These are phyloP conservation scores for Globisporangium mamillatum DNA, from an alignment of 352 stramenopile species.

Conservation along the genomic window DNA sequence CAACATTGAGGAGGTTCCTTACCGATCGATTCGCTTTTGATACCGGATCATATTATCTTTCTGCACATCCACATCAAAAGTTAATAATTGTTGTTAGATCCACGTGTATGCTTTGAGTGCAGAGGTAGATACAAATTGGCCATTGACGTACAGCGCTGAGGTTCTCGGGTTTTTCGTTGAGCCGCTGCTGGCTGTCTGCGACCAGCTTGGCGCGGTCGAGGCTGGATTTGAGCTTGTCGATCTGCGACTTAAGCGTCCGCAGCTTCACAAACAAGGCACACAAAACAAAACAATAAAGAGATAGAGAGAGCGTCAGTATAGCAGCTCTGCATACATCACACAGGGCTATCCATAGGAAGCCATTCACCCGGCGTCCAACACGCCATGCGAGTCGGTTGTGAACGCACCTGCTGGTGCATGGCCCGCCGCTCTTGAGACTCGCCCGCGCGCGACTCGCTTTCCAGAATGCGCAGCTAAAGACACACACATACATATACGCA, in stretches of 20 bases:
- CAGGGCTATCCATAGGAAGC: not conserved
- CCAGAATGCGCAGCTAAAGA: conserved; percentile 63
- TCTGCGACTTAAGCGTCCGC: conserved; percentile 77
- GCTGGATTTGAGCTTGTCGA: conserved; percentile 86
- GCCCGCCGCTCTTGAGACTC: conserved; percentile 75
- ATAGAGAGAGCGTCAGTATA: not conserved
- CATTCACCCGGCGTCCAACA: not conserved
- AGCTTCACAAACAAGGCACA: conserved; percentile 27
- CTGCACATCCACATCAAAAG: conserved; percentile 14
- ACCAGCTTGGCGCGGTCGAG: conserved; percentile 77
- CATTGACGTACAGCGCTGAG: conserved; percentile 29
- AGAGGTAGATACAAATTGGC: no score
- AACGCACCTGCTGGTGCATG: conserved; percentile 73
- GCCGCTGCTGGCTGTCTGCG: conserved; percentile 63
- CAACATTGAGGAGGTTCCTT: not conserved
- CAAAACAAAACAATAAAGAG: not conserved
- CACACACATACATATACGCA: not conserved
- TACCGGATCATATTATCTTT: conserved; percentile 75
- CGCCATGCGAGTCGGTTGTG: not conserved
- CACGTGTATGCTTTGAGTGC: not conserved
- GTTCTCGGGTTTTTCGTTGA: conserved; percentile 36
- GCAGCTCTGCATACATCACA: not conserved
- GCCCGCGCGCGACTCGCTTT: conserved; percentile 76
- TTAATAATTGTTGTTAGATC: no score
- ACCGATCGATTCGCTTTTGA: conserved; percentile 68